Base-by-base conservation (phyloP, 164 flowering plant species). In the Macadamia integrifolia region DNA sequence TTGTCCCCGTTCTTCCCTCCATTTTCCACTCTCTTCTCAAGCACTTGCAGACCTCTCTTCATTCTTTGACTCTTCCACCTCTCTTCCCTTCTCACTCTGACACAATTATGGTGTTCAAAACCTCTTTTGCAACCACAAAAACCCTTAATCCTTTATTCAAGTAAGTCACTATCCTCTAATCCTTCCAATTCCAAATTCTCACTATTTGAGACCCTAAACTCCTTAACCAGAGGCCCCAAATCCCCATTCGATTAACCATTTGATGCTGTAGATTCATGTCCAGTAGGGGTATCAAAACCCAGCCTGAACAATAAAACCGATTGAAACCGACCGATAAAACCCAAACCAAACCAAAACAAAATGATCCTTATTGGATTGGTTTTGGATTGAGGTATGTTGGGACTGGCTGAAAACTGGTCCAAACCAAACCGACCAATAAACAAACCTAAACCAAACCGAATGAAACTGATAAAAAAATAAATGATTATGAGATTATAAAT, bases 51-150 rank as follows among this genome's bases (percentile, higher is more conserved):
- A 67, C 18, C 71, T 68, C 79, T 76, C 66, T 68, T 74, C 66
- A 62, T 15, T 69, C 63, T 77, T 68, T 48, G 68, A 35, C 78
- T 80, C 57, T 69, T 77, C 56, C 76, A 73, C 62, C 81, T 76
- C 61, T 62, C 77, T 64, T 71, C 75, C 58, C 79, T 70, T 28
- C 53, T 79, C 62, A 46, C 69, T 5, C 66, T 62, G 60, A 58
- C 69, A 46, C 14, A 4, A 31, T 61, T 48, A 31, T 17, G 62
- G 44, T 15, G 57, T 15, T 65, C 65, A 52, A 73, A 60, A 58
- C 50, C 10, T 53, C 68, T 30, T 65, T 73, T 11, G 30, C 62
- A 23, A 4, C 66, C 60, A 40, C 59, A 9, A 40, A 49, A 58
- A 55, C 61, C 66, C 68, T 44, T 29, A 28, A 9, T 0, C 62